phyloP scores from a whole-genome alignment of 306 rosid species.

The Sindora glabra region DNA sequence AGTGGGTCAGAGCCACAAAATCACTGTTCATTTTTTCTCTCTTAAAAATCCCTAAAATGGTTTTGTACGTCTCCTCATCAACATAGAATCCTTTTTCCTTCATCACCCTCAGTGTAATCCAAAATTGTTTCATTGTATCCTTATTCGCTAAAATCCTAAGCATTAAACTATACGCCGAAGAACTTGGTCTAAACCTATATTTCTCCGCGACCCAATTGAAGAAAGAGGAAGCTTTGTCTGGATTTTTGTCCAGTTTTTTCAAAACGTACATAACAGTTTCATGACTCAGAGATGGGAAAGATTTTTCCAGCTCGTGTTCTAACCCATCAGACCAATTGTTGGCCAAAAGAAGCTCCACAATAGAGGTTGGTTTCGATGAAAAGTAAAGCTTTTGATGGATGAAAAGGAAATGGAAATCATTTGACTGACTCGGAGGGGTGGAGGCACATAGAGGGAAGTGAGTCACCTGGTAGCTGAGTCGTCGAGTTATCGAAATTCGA shows the following conservation, averaged over 20 bases:
- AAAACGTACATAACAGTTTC: conserved; percentile 59
- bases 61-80: conserved; percentile 41
- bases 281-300: conserved; percentile 38
- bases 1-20: conserved; percentile 37
- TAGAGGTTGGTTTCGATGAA: conserved; percentile 61
- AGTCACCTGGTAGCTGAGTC: conserved; percentile 38
- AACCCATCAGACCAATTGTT: conserved; percentile 65
- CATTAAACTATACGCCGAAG: conserved; percentile 52
- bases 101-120: conserved; percentile 53
- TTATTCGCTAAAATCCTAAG: conserved; percentile 45
- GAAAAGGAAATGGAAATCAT: conserved; percentile 6
- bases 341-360: conserved; percentile 40
- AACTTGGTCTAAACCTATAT: conserved; percentile 49
- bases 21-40: conserved; percentile 49
- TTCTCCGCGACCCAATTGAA: conserved; percentile 62
- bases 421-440: too few species aligned
- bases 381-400: conserved; percentile 30
- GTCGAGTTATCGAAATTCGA: conserved; percentile 28
- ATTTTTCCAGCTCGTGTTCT: conserved; percentile 41
- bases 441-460: conserved; percentile 22
- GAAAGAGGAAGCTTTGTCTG: conserved; percentile 54
- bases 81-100: conserved; percentile 57
- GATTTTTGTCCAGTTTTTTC: conserved; percentile 54
- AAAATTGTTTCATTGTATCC: conserved; percentile 55
- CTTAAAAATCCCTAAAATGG: conserved; percentile 29